Percentiles rank a stretch among this genome's conserved stretches.
Evolutionary conservation across 176 grass and related monocot genomes (phyloP).

Genomic region (Musa acuminata): DNA sequence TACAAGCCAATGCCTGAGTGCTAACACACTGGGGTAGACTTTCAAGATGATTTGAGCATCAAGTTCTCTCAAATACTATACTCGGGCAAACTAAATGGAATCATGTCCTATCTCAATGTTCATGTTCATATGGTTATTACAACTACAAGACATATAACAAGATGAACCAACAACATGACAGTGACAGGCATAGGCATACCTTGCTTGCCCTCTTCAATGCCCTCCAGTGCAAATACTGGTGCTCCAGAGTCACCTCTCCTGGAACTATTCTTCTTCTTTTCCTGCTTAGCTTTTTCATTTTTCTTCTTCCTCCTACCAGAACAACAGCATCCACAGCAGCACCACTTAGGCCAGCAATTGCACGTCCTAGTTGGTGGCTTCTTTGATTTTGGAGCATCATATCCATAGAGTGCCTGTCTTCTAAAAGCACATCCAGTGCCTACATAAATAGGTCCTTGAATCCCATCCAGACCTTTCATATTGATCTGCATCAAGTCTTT

Average conservation of each 20-base stretch:
- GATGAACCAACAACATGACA: background rate
- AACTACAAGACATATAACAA: background rate
- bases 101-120: no score
- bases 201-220: constrained; percentile 46
- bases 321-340: constrained; percentile 42
- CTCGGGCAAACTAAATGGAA: no score
- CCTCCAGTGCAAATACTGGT: constrained; percentile 53
- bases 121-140: background rate
- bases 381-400: constrained; percentile 79
- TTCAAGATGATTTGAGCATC: no score
- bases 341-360: constrained; percentile 92
- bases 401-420: constrained; percentile 76
- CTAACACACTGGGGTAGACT: no score
- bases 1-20: no score
- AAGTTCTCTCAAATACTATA: no score
- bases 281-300: constrained; percentile 41
- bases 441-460: constrained; percentile 96
- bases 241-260: constrained; percentile 46
- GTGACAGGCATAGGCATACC: constrained; percentile 21
- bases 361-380: constrained; percentile 75
- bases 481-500: constrained; percentile 59
- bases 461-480: constrained; percentile 97
- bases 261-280: constrained; percentile 56
- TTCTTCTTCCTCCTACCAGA: constrained; percentile 55
- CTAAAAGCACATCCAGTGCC: constrained; percentile 89